Evolutionary conservation across 1,284 basidiomycete species (phyloP), one percentile per base, ranked within the genome.

Genomic region (Leccinum pachyderme): DNA sequence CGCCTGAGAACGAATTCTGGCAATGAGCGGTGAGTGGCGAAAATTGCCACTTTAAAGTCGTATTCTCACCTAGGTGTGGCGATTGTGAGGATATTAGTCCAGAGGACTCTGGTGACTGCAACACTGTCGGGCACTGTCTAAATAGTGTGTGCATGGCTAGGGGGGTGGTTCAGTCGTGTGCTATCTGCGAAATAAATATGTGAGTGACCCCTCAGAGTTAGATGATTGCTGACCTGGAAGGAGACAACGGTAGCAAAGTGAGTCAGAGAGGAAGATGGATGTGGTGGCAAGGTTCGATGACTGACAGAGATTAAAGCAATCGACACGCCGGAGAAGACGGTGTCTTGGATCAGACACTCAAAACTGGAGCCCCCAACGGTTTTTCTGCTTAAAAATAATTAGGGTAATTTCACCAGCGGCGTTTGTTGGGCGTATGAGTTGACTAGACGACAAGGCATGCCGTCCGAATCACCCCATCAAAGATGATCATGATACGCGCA

Each of bases 31-130:
- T 67, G 43, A 61, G 54, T 13, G 37, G 31, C 32, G n/a, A 4
- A 35, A 27, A 0, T 32, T 7, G 12, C 41, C 4, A 5, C 1
- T 2, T 5, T 27, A 24, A 24, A 39, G 18, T 13, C 15, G 12
- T 5, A 12, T n/a, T 2, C 64, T 57, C 22, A 67, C 66, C 62
- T 61, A 39, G 18, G 7, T 9, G 47, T 13, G 28, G 6, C 12
- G 28, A 53, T 22, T 35, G 37, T 7, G 37, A 22, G 18, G 37
- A 2, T 9, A 39, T 11, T 22, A 39, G 37, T 9, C 37, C 37
- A 39, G 37, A 39, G 11, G 18, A 39, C 45, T 6, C 29, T 2
- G 47, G 31, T 12, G 51, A 49, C 18, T 29, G 13, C 13, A 47
- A 49, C 33, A 48, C 39, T 7, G 33, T 49, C 13, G 62, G n/a